These are phyloP conservation scores for Didymella glomerata DNA, from an alignment of 2,329 filamentous ascomycete species.

Conservation along the genomic window DNA sequence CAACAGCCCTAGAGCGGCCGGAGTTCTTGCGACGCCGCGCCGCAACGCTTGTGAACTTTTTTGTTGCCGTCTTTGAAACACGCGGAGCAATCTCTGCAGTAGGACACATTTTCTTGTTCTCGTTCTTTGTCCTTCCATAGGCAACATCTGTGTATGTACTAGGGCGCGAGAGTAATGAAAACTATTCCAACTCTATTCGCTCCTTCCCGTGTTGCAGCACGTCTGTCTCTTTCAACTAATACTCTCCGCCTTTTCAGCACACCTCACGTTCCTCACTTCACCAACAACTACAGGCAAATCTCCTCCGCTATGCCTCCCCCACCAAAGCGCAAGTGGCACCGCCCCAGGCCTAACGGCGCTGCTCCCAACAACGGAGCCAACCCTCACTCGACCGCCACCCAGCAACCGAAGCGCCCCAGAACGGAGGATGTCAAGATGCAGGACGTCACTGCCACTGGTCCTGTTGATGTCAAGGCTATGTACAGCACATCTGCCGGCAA, in stretches of 20 bases:
- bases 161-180: constrained; percentile 36
- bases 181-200: constrained; percentile 36
- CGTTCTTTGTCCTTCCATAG: constrained; percentile 21
- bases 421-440: constrained; percentile 24
- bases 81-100: constrained; percentile 17
- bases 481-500: constrained; percentile 36
- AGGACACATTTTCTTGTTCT: constrained; percentile 12
- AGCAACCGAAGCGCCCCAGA: constrained; percentile 38
- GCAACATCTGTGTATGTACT: constrained; percentile 33
- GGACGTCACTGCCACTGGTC: constrained; percentile 15
- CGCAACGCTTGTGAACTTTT: constrained; percentile 19
- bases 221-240: constrained; percentile 35
- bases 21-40: constrained; percentile 3
- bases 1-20: constrained; percentile 3
- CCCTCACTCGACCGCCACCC: constrained; percentile 28
- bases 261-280: constrained; percentile 24
- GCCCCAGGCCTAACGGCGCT: constrained; percentile 27
- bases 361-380: constrained; percentile 19
- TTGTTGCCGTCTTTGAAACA: constrained; percentile 10
- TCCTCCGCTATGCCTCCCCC: constrained; percentile 33
- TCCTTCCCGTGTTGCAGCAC: constrained; percentile 29
- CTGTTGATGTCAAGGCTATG: constrained; percentile 37
- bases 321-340: constrained; percentile 38
- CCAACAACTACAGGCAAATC: constrained; percentile 26
- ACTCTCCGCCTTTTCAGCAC: constrained; percentile 22